Conservation (phyloP, 345 rosid genomes). For the Jatropha curcas region DNA sequence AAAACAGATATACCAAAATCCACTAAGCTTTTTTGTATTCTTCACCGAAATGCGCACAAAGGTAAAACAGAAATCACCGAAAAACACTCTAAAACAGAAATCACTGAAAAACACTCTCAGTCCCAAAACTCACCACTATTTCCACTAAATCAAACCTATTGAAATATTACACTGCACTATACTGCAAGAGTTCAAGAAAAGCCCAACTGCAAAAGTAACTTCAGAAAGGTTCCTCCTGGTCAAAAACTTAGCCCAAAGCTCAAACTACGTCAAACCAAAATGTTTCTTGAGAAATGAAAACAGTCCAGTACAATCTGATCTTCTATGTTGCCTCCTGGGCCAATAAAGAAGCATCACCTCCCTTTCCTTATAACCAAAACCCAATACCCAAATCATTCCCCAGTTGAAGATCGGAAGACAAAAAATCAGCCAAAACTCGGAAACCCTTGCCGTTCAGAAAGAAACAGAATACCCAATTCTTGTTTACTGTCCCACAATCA, state of each 20-base stretch:
- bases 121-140: constrained; percentile 8
- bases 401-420: constrained; percentile 23
- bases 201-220: constrained; percentile 16
- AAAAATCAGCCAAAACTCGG: constrained; percentile 17
- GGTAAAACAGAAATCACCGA: constrained; percentile 16
- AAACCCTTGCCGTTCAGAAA: constrained; percentile 19
- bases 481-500: constrained; percentile 23
- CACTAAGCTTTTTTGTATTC: constrained; percentile 18
- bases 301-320: constrained; percentile 26
- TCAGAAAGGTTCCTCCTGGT: constrained; percentile 6
- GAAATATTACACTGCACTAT: constrained; percentile 8
- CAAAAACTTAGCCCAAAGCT: constrained; percentile 15
- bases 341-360: constrained; percentile 37
- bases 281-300: constrained; percentile 37
- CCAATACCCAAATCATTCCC: constrained; percentile 35
- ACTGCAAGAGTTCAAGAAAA: constrained; percentile 18
- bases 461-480: constrained; percentile 16
- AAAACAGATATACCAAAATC: constrained; percentile 14
- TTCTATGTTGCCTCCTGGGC: constrained; percentile 24
- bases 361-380: constrained; percentile 24
- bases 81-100: constrained; percentile 24
- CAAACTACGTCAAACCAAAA: constrained; percentile 37
- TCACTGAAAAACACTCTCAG: constrained; percentile 22
- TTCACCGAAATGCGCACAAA: constrained; percentile 18
- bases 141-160: constrained; percentile 20